These are phyloP conservation scores for Emmonsiellopsis sp. DNA, from an alignment of 2,329 filamentous ascomycete genomes.

Conservation along the genomic window DNA sequence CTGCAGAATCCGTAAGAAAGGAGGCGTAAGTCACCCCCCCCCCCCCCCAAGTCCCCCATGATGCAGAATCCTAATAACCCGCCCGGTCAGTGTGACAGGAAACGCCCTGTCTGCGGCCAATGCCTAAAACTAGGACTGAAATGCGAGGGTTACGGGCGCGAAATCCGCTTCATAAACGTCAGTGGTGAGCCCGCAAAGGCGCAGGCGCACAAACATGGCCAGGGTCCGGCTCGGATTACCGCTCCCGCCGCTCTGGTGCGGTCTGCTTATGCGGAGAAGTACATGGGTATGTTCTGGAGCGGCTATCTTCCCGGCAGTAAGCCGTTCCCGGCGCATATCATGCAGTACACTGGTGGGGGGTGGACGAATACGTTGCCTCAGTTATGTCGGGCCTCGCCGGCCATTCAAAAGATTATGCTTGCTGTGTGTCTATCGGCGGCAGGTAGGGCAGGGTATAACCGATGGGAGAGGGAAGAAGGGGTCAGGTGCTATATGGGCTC, in stretches of 20 bases:
- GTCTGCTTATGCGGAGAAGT: constrained; percentile 5
- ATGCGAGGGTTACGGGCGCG: constrained; percentile 54
- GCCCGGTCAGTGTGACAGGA: constrained; percentile 50
- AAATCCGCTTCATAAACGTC: constrained; percentile 49
- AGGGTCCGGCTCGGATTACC: background rate
- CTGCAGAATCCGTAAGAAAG: constrained; percentile 49
- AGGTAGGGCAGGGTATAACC: background rate
- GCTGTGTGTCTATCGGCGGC: constrained; percentile 3
- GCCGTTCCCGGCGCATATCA: constrained; percentile 2
- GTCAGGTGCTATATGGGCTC: constrained; percentile 5
- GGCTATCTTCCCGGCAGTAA: constrained; percentile 2
- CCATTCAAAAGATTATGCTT: constrained; percentile 5
- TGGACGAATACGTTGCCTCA: constrained; percentile 5
- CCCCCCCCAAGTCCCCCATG: background rate
- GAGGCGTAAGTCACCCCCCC: constrained; percentile 32
- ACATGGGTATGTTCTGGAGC: constrained; percentile 4
- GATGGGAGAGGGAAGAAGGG: constrained; percentile 5
- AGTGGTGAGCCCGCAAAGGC: constrained; percentile 20
- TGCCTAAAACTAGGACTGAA: constrained; percentile 48
- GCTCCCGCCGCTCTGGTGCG: background rate
- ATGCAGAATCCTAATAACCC: constrained; percentile 1
- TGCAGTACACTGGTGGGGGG: constrained; percentile 2
- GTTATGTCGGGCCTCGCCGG: constrained; percentile 1
- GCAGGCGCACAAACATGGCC: background rate
- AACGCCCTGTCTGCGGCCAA: constrained; percentile 51